Base-by-base conservation (phyloP, 2,329 filamentous ascomycete genomes). In the Hymenoscyphus occultus region DNA sequence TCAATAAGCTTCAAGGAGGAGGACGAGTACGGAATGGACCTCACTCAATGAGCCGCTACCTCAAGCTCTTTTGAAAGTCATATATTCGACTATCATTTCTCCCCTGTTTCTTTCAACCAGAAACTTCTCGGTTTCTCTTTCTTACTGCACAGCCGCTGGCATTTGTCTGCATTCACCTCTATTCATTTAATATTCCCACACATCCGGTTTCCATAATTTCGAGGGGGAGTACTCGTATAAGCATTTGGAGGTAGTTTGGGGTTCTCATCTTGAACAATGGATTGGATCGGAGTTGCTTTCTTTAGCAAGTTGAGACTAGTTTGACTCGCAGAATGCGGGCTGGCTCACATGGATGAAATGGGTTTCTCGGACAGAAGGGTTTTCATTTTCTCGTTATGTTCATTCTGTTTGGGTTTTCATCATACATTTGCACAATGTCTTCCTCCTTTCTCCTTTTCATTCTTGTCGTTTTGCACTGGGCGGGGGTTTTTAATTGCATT, bases 1-100 rank as follows among this genome's bases (percentile, higher is more conserved):
- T 80, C 82, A 6, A 82, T 91, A 74, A 88, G 89, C 76, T 92
- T 97, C 80, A 97, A 97, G 78, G 93, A 97, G 77, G 93, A 97
- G 78, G 93, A 97, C 72, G 93, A 97, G 79, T 96, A 91, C 74
- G 87, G 87, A 74, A 96, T 96, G 91, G 91, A 95, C 70, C 78
- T 87, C 69, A 84, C 79, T 64, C 78, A 80, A 71, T 80, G 78
- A 73, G 64, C 54, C 45, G 45, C 45, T 16, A 10, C 19, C 45
- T 56, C 16, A 10, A 31, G 32, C 6, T 16, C 28, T 56, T 28
- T 54, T 1, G 40, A 32, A 35, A n/a, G 22, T 35, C 31, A 40
- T 19, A 6, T 28, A 35, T 22, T 1, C 22, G 22, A 31, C 10
- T 35, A 32, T 39, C 45, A 60, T 59, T 59, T 2, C 5, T 48